Base-by-base conservation (phyloP, 306 rosid genomes). In the Glycine soja region DNA sequence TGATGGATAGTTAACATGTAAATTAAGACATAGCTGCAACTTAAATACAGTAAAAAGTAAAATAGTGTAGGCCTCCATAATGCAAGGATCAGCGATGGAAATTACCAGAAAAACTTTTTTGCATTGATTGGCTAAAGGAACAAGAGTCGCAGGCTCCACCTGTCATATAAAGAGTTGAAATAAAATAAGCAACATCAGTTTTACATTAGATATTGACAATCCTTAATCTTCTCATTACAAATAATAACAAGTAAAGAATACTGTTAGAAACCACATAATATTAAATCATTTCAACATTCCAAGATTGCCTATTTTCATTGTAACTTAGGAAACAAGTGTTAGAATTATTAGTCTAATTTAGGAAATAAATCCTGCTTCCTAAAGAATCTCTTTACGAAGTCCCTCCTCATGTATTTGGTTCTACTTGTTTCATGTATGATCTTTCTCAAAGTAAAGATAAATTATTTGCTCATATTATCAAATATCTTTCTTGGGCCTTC, bases 121-220 rank as follows among this genome's bases (percentile, higher is more conserved):
- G 92, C 97, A 95, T 83, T 90, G 91, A 90, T 91, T 95, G 72
- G 94, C 91, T 86, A 95, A 70, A 16, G 98, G 97, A 86, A 95
- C 92, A 83, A 92, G 97, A 68, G 92, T 90, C 30, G 98, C 97
- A 57, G 95, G 93, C 82, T 95, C 98, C 87, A 92, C 97, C 98
- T 94, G 84, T 75, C 89, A 80, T 53, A 36, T 46, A 62, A 47
- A 70, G 48, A 47, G 76, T 30, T 42, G 56, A 63, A 70, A 79
- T 45, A 75, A 67, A 70, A 76, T 57, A 56, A 78, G 65, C 24
- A 80, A 50, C 52, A 47, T 15, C 40, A 40, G 16, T 79, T 63
- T 38, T 10, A n/a, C 51, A 58, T 50, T 57, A 24, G 71, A 76
- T 54, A 76, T 19, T 32, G 50, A 54, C 61, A 76, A 13, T 64